A percentile compares a stretch with the other conserved stretches of the same genome.
Evolutionary conservation across 192 early-diverging fungal species (phyloP).

Genomic region (Umbelopsis sp.): DNA sequence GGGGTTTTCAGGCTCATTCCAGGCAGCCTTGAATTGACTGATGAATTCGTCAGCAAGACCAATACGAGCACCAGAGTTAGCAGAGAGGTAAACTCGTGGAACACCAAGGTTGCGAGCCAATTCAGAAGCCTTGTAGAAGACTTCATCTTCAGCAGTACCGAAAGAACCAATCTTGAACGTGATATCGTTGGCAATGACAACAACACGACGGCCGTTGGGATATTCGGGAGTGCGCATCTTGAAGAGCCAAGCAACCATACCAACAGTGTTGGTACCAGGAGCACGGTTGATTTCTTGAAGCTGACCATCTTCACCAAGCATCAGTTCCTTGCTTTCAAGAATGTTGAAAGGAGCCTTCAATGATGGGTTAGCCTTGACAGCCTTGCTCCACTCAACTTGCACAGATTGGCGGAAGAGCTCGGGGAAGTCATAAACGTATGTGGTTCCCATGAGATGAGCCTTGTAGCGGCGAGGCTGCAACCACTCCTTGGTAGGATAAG

Average conservation of each 20-base stretch:
- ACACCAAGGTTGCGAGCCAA: slow-evolving; percentile 82
- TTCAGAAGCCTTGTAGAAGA: slow-evolving; percentile 93
- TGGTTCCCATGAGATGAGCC: slow-evolving; percentile 97
- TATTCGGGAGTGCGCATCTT: slow-evolving; percentile 91
- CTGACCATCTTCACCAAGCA: slow-evolving; percentile 78
- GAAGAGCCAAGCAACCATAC: slow-evolving; percentile 97
- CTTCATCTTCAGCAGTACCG: slow-evolving; percentile 88
- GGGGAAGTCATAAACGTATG: slow-evolving; percentile 99
- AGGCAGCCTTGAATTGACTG: slow-evolving; percentile 83
- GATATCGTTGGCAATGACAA: slow-evolving; percentile 98
- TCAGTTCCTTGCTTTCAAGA: slow-evolving; percentile 83
- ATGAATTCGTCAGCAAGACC: slow-evolving; percentile 94
- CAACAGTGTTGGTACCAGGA: slow-evolving; percentile 87
- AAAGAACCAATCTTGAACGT: slow-evolving; percentile 98
- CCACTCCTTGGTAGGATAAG: slow-evolving; percentile 93
- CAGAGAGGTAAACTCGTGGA: slow-evolving; percentile 94
- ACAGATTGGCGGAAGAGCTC: slow-evolving; percentile 92
- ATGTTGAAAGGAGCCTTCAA: slow-evolving; percentile 63
- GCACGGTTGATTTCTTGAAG: slow-evolving; percentile 78
- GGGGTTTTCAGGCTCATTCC: slow-evolving; percentile 82
- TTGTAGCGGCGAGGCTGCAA: slow-evolving; percentile 97
- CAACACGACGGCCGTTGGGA: slow-evolving; percentile 80
- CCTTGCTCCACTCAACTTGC: slow-evolving; percentile 78
- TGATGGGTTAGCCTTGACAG: slow-evolving; percentile 42
- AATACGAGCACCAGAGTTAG: slow-evolving; percentile 98